phyloP scores from a whole-genome alignment of 2,329 filamentous ascomycete species.

The Aureobasidium sp. region DNA sequence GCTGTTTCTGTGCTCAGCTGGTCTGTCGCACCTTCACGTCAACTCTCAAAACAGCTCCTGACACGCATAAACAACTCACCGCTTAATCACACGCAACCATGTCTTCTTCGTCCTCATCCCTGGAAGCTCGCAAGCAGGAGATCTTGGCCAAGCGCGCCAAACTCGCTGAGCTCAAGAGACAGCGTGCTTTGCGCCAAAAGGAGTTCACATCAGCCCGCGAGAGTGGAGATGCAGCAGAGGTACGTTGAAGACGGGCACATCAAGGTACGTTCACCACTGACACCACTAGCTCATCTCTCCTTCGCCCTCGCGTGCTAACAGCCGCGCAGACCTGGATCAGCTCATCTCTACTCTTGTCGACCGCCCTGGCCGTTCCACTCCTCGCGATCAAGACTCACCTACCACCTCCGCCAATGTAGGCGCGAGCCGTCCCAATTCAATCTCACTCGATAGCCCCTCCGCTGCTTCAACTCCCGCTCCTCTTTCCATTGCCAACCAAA shows the following conservation, averaged over 20 bases:
- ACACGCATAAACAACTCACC: background rate
- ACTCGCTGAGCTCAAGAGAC: slow-evolving; percentile 89
- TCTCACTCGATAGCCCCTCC: slow-evolving; percentile 54
- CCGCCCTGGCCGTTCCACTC: slow-evolving; percentile 61
- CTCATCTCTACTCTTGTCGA: slow-evolving; percentile 79
- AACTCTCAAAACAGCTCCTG: background rate
- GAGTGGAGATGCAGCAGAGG: slow-evolving; percentile 64
- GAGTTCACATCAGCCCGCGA: slow-evolving; percentile 46
- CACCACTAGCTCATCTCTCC: slow-evolving; percentile 57
- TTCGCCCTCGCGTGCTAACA: slow-evolving; percentile 60
- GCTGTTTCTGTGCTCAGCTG: slow-evolving; percentile 1
- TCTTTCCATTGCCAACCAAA: slow-evolving; percentile 48
- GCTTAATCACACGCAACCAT: slow-evolving; percentile 18
- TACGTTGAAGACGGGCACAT: slow-evolving; percentile 34
- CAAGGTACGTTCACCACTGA: slow-evolving; percentile 22
- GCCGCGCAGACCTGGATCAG: slow-evolving; percentile 71
- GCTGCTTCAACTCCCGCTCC: slow-evolving; percentile 47
- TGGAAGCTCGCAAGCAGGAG: slow-evolving; percentile 79
- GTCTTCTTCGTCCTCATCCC: slow-evolving; percentile 28
- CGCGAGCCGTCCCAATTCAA: slow-evolving; percentile 38
- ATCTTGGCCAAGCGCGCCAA: slow-evolving; percentile 95
- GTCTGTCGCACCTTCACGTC: background rate
- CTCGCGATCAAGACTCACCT: slow-evolving; percentile 79
- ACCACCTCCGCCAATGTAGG: slow-evolving; percentile 76
- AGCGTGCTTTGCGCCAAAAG: slow-evolving; percentile 74